A percentile compares a stretch with the other conserved stretches of the same genome.
These are phyloP conservation scores for Citrus mangshanensis DNA, from an alignment of 345 rosid species.

Conservation along the genomic window DNA sequence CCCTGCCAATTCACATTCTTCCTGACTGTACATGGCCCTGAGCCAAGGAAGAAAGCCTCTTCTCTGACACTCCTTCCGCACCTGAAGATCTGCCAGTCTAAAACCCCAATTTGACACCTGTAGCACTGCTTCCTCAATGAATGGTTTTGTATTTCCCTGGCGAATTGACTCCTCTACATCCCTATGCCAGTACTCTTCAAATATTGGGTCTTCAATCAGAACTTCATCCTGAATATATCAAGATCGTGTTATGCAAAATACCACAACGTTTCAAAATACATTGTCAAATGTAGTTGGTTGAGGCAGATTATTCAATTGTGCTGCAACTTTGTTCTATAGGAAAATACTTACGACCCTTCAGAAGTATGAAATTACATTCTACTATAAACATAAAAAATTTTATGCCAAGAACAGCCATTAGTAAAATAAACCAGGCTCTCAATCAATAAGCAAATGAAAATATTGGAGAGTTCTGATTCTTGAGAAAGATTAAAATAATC, in stretches of 20 bases:
- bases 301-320: background rate
- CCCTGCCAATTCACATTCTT: constrained; percentile 72
- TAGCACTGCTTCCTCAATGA: constrained; percentile 69
- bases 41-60: constrained; percentile 79
- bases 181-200: constrained; percentile 82
- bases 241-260: constrained; percentile 8
- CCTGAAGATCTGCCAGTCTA: constrained; percentile 63
- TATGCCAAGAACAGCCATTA: background rate
- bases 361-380: background rate
- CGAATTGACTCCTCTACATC: constrained; percentile 91
- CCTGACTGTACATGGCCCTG: constrained; percentile 65
- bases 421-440: background rate
- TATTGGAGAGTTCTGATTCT: background rate
- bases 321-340: background rate
- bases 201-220: constrained; percentile 44
- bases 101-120: constrained; percentile 90
- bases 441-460: background rate
- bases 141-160: constrained; percentile 69
- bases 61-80: constrained; percentile 58
- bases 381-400: background rate
- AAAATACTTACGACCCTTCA: background rate
- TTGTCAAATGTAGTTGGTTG: background rate
- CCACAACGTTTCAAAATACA: background rate
- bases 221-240: constrained; percentile 60
- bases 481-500: constrained; percentile 7